Evolutionary conservation across 805 yeast species (phyloP).

Genomic region (Saccharomycopsis oosterbeekiorum): DNA sequence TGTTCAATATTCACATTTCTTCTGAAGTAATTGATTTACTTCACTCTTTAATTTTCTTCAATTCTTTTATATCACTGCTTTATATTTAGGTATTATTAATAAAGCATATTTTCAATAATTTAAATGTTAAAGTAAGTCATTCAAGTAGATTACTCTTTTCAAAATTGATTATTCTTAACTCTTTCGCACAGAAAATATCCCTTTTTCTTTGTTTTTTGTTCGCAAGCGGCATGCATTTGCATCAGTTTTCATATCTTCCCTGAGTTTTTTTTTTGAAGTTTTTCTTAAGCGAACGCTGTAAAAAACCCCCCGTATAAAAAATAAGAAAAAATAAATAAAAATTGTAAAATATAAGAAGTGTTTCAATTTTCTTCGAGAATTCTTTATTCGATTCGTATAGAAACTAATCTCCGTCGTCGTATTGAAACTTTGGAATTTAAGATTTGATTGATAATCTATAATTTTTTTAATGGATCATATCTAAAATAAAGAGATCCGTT

Average conservation of each 20-base stretch:
- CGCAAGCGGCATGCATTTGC: no score
- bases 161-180: no score
- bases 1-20: no score
- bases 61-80: background rate
- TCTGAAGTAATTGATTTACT: background rate
- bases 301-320: background rate
- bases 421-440: background rate
- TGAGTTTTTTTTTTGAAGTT: background rate
- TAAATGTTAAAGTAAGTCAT: no score
- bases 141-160: no score
- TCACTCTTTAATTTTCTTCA: background rate
- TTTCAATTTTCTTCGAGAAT: background rate
- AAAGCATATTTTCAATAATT: no score
- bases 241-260: background rate
- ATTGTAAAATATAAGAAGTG: background rate
- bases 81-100: background rate
- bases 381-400: background rate
- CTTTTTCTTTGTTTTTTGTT: no score
- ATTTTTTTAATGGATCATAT: background rate
- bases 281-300: background rate
- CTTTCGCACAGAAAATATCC: no score
- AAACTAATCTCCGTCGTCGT: background rate
- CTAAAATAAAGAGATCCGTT: background rate
- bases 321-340: background rate
- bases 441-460: background rate